These are phyloP conservation scores for Naumovozyma dairenensis DNA, from an alignment of 805 yeast species.

Conservation along the genomic window DNA sequence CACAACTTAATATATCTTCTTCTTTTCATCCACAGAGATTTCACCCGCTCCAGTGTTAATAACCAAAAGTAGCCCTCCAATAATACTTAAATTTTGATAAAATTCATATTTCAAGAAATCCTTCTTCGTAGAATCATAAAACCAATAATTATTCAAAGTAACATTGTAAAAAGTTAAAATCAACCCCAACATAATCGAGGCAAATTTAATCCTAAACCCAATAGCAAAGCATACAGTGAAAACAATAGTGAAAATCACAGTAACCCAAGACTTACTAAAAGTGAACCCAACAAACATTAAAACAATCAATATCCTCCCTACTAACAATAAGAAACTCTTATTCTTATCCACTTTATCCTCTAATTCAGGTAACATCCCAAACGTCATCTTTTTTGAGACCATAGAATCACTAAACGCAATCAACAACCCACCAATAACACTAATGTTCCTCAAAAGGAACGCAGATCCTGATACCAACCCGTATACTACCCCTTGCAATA, in stretches of 20 bases:
- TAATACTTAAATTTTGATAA: conserved; percentile 88
- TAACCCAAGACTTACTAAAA: conserved; percentile 60
- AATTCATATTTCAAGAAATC: conserved; percentile 88
- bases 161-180: conserved; percentile 69
- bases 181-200: conserved; percentile 62
- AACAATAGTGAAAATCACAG: conserved; percentile 53
- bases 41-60: conserved; percentile 97
- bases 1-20: conserved; percentile 72
- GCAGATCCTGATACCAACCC: conserved; percentile 75
- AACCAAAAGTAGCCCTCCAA: conserved; percentile 84
- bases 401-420: conserved; percentile 81
- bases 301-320: conserved; percentile 80
- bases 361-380: conserved; percentile 40
- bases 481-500: conserved; percentile 78
- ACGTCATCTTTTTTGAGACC: conserved; percentile 58
- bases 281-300: conserved; percentile 80
- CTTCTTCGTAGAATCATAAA: conserved; percentile 55
- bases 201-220: conserved; percentile 87
- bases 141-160: conserved; percentile 83
- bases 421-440: conserved; percentile 85
- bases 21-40: conserved; percentile 87
- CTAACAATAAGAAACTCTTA: conserved; percentile 72
- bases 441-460: conserved; percentile 77
- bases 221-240: conserved; percentile 75
- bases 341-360: conserved; percentile 48